These are phyloP conservation scores for Boletellus sp. DNA, from an alignment of 1,284 basidiomycete genomes.

Conservation along the genomic window DNA sequence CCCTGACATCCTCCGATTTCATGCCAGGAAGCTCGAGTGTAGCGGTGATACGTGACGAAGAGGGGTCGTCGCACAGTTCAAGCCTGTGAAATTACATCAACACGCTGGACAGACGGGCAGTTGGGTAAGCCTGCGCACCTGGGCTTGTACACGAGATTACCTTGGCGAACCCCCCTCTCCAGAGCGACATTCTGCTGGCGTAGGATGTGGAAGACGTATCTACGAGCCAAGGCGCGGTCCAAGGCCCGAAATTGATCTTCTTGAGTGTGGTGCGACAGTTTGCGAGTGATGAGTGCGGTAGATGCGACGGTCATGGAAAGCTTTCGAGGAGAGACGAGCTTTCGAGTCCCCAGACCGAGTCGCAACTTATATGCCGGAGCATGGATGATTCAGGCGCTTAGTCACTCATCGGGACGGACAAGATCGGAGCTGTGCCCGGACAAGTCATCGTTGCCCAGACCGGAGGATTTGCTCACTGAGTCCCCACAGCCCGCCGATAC, in stretches of 20 bases:
- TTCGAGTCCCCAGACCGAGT: not conserved
- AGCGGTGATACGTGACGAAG: slow-evolving; percentile 29
- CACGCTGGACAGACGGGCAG: not conserved
- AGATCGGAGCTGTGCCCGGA: not conserved
- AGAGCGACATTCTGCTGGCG: slow-evolving; percentile 24
- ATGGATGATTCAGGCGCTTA: not conserved
- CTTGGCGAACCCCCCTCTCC: slow-evolving; percentile 26
- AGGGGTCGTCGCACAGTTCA: slow-evolving; percentile 32
- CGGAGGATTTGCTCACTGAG: not conserved
- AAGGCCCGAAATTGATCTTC: slow-evolving; percentile 32
- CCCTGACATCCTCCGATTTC: slow-evolving; percentile 31
- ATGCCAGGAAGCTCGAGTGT: slow-evolving; percentile 31
- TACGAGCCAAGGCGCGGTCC: slow-evolving; percentile 32
- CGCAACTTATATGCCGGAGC: not conserved
- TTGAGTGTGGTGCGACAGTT: slow-evolving; percentile 23
- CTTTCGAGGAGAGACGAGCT: not conserved
- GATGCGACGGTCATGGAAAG: slow-evolving; percentile 24
- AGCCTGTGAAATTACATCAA: slow-evolving; percentile 21
- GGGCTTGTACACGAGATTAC: slow-evolving; percentile 33
- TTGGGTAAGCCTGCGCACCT: slow-evolving; percentile 25
- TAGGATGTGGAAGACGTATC: slow-evolving; percentile 28
- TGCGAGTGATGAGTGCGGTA: slow-evolving; percentile 18
- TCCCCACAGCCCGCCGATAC: not conserved
- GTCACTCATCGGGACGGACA: not conserved
- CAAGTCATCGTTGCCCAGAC: not conserved